These are phyloP conservation scores for Catunica adiposa DNA, from an alignment of 2,329 filamentous ascomycete genomes.

Conservation along the genomic window DNA sequence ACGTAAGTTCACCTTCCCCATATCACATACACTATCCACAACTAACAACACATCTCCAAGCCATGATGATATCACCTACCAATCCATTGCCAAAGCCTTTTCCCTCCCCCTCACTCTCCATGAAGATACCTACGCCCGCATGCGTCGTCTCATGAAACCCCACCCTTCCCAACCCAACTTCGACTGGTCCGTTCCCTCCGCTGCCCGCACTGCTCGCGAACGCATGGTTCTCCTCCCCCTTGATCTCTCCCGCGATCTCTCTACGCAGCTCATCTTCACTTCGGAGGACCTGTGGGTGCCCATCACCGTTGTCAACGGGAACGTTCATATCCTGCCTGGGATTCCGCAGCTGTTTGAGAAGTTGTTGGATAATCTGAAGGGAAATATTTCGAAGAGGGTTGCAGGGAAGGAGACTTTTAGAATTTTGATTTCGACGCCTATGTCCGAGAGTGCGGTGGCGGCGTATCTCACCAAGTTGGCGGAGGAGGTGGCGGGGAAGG, in stretches of 20 bases:
- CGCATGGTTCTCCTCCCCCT: slow-evolving; percentile 81
- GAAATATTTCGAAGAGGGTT: slow-evolving; percentile 51
- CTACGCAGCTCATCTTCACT: slow-evolving; percentile 64
- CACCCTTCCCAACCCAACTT: slow-evolving; percentile 59
- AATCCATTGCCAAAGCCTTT: slow-evolving; percentile 85
- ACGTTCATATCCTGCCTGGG: slow-evolving; percentile 83
- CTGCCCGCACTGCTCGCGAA: slow-evolving; percentile 62
- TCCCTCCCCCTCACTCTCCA: slow-evolving; percentile 60
- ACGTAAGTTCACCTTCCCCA: slow-evolving; percentile 43
- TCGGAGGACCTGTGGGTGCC: slow-evolving; percentile 81
- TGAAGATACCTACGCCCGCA: slow-evolving; percentile 57
- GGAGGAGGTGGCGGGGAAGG: slow-evolving; percentile 51
- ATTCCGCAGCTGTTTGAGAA: slow-evolving; percentile 69
- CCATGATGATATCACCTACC: slow-evolving; percentile 95
- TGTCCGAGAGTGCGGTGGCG: slow-evolving; percentile 74
- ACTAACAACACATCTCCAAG: slow-evolving; percentile 26
- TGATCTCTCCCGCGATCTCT: slow-evolving; percentile 46
- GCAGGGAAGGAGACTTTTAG: slow-evolving; percentile 58
- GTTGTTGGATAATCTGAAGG: slow-evolving; percentile 62
- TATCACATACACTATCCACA: not conserved
- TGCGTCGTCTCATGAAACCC: slow-evolving; percentile 65
- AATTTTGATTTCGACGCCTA: slow-evolving; percentile 70
- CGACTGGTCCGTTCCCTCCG: slow-evolving; percentile 69
- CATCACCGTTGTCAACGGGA: slow-evolving; percentile 73
- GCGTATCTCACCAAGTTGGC: slow-evolving; percentile 69